Evolutionary conservation across 768 basidiomycete species (phyloP).

Genomic region (Kwoniella mangroviensis): DNA sequence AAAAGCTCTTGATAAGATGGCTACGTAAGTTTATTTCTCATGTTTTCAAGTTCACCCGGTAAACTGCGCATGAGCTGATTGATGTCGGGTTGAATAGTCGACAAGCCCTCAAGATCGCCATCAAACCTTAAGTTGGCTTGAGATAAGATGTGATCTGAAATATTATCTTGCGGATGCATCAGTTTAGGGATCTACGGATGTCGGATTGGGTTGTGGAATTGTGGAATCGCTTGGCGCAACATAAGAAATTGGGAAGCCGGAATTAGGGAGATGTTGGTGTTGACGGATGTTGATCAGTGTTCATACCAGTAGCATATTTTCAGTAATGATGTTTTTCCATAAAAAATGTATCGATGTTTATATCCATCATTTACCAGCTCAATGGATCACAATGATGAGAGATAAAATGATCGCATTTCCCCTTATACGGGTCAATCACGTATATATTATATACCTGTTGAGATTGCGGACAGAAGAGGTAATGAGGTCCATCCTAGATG

Average conservation of each 20-base stretch:
- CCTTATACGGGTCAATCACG: too few relatives aligned
- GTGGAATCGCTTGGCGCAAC: background rate
- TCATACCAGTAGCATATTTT: slow-evolving; percentile 5
- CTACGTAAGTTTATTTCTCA: slow-evolving; percentile 53
- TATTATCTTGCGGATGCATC: background rate
- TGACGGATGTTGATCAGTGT: background rate
- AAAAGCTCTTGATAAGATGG: slow-evolving; percentile 70
- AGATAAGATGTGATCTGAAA: background rate
- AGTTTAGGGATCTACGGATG: background rate
- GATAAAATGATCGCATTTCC: too few relatives aligned
- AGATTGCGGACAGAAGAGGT: slow-evolving; percentile 7
- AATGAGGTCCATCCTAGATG: background rate
- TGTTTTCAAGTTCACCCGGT: background rate
- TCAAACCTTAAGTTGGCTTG: slow-evolving; percentile 33
- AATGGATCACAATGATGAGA: too few relatives aligned
- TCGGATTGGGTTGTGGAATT: background rate
- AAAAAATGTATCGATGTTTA: slow-evolving; percentile 22
- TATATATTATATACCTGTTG: too few relatives aligned
- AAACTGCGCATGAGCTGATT: background rate
- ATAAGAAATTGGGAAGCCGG: too few relatives aligned
- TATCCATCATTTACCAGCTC: too few relatives aligned
- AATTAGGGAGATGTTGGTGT: background rate
- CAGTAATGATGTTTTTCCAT: background rate
- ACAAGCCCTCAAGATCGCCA: slow-evolving; percentile 50
- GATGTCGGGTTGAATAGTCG: slow-evolving; percentile 12